Conservation (phyloP, 192 early-diverging fungal species). For the Backusella psychrophila region DNA sequence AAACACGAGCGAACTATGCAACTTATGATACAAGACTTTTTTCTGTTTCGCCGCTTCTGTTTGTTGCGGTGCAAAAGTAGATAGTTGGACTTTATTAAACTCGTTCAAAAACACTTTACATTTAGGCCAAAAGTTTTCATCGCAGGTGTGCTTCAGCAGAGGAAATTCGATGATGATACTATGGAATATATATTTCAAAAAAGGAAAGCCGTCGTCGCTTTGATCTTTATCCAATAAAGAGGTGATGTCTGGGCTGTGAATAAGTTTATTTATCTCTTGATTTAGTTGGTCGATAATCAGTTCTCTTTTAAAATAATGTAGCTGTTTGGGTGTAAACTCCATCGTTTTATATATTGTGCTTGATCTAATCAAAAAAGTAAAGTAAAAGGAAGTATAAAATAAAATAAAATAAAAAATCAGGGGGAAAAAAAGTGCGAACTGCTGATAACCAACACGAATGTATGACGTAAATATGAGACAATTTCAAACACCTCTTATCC, state of each 20-base stretch:
- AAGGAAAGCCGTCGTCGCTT: slow-evolving; percentile 39
- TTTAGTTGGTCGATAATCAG: slow-evolving; percentile 44
- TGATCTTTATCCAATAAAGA: slow-evolving; percentile 26
- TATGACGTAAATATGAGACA: background rate
- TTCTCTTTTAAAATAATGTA: slow-evolving; percentile 53
- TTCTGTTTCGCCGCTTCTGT: slow-evolving; percentile 15
- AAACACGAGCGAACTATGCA: slow-evolving; percentile 24
- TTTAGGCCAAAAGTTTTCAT: slow-evolving; percentile 44
- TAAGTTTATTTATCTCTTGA: slow-evolving; percentile 35
- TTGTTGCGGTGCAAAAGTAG: slow-evolving; percentile 13
- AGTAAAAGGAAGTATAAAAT: background rate
- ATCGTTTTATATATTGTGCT: background rate
- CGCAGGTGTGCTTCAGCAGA: slow-evolving; percentile 38
- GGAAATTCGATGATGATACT: slow-evolving; percentile 48
- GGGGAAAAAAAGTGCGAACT: background rate
- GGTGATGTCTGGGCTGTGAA: slow-evolving; percentile 15
- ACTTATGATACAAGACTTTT: slow-evolving; percentile 26
- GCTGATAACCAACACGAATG: background rate
- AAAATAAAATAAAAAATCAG: background rate
- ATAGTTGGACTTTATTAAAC: slow-evolving; percentile 35
- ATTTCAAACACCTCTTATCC: background rate
- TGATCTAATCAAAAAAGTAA: background rate
- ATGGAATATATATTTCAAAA: slow-evolving; percentile 44
- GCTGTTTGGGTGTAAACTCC: slow-evolving; percentile 37
- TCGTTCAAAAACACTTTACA: slow-evolving; percentile 43